Evolutionary conservation across 345 rosid species (phyloP), one percentile per base, ranked within the genome.

Genomic region (Eucalyptus sp.): DNA sequence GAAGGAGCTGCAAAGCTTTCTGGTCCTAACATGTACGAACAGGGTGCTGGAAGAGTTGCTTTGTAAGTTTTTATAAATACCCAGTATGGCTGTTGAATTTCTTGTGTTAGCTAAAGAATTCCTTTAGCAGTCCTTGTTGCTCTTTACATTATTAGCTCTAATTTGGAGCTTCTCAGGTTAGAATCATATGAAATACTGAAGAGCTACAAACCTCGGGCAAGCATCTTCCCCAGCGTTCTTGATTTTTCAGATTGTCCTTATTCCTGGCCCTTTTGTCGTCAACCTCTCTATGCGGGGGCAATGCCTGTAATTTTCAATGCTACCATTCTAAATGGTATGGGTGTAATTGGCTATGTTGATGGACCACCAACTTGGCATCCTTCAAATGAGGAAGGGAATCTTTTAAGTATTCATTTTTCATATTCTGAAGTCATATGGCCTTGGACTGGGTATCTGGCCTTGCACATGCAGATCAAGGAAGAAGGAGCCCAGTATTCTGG

Each of bases 1-100:
- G 99, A 98, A 94, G 99, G 99, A 83, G 99, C 99, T 89, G 96
- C 99, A 88, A 98, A 96, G 93, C 99, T 98, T 90, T 50, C 95
- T 91, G 99, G 98, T 89, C 98, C 99, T 60, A 98, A 96, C 89
- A 96, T 98, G 96, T 98, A 93, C 92, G 99, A 98, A 91, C 99
- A 98, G 90, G 99, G 99, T 87, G 99, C 99, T 33, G 99, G 99
- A 90, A 95, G 99, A 94, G 98, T 98, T 87, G 94, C 97, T 92
- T 92, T 97, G 99, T 97, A 94, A 93, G 99, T 93, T 92, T 68
- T 12, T 44, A 37, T 76, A 76, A 9, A 71, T 71, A 18, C 46
- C 81, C 46, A 24, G 6, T 71, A 37, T 76, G 27, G 48, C 90
- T 87, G 86, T 44, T 8, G 43, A 88, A 50, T 50, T 25, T 29